Base-by-base conservation (phyloP, 768 basidiomycete species). In the Lentinula sp. region DNA sequence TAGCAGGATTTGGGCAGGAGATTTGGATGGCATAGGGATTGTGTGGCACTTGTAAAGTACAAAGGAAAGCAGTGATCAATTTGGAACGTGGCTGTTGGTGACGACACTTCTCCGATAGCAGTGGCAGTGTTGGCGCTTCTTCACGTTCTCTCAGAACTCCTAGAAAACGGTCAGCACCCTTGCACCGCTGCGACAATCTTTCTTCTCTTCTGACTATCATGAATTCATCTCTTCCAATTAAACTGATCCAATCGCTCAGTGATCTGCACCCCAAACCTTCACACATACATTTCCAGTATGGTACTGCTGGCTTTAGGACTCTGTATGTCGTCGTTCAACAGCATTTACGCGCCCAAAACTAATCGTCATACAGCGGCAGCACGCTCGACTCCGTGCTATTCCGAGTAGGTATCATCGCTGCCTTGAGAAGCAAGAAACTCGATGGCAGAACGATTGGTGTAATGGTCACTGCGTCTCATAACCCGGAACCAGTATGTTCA, bases 401-500 rank as follows among this genome's bases (percentile, higher is more conserved):
- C 77, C 85, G 95, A 66, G 89, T 96, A 13, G 97, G 93, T 10
- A 75, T 98, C 43, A 77, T 99, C 16, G 97, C 97, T 49, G 91
- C 83, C 6, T 79, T 99, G 54, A 79, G 97, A 61, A 98, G 95
- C 76, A 97, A 90, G 78, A 87, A 85, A 64, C 80, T 95, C n/a
- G 88, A 89, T 69, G 94, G 97, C 32, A 90, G 87, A 70, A 88
- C 87, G 28, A 90, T 99, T 67, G 97, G 97, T 15, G 92, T 98
- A 20, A 98, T 99, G 97, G 88, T 99, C 70, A 99, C 97, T 41
- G 97, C 97, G 2, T 96, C 94, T n/a, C 97, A 99, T 74, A 99
- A 99, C 72, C 96, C 97, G n/a, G 95, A 95, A 71, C 82, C 85
- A 70, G 95, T 95, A 68, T 65, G 83, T 69, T n/a, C 55, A 48